Evolutionary conservation across 1,284 basidiomycete genomes (phyloP), one percentile per base, ranked within the genome.

Genomic region (Boletus semigastroideus): DNA sequence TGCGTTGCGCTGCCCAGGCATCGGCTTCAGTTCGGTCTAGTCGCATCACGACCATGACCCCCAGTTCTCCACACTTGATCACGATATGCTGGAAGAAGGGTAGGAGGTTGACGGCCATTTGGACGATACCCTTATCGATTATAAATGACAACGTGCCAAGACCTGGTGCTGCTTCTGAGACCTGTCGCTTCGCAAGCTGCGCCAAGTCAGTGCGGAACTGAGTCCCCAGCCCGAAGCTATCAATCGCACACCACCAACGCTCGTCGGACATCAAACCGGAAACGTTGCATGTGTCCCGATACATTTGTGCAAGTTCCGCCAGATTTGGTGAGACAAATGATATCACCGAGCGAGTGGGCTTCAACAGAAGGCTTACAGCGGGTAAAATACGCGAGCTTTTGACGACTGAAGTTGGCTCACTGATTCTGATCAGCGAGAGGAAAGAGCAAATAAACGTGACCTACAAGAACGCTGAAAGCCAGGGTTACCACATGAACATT

Each of bases 391-490:
- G 74, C 2, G 76, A 74, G 3, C 90, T 86, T 72, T 98, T 98
- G 30, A 79, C 72, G 11, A 89, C 77, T 0, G 94, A 96, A 0
- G 95, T 98, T 1, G 95, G 94, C 70, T 98, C 86, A 61, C 86
- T 87, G 55, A 40, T 46, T 62, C 52, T 46, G 48, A 45, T 60
- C 11, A 53, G 56, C 34, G 44, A 48, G 25, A 36, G 42, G 40
- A 14, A 53, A 45, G 10, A 20, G 17, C 22, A 11, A 31, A 40
- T 17, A 51, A 49, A 42, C 37, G 20, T 19, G 22, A 72, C 83
- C 59, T 64, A 87, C 84, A 83, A 87, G 63, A 87, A 79, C 20
- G 76, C 84, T 86, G 52, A 8, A 52, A 19, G n/a, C n/a, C 46
- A 25, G 44, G 42, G 44, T 59, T 42, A 52, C 33, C 36, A 45